Evolutionary conservation across 2,329 filamentous ascomycete genomes (phyloP), one percentile per base, ranked within the genome.

Genomic region (Xylariaceae sp.): DNA sequence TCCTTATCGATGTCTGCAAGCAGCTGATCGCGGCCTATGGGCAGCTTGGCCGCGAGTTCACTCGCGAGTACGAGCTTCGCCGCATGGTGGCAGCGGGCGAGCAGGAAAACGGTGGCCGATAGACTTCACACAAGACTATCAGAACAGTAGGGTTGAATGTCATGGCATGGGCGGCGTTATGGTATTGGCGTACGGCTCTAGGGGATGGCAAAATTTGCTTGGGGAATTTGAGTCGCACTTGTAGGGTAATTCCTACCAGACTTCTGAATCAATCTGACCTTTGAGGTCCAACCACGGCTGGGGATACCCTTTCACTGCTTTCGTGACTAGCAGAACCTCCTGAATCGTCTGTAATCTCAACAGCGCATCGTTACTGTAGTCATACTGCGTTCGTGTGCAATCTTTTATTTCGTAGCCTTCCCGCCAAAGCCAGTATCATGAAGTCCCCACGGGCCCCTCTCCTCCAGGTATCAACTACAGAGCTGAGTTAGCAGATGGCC

Each of bases 1-100:
- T 90, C 2, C 74, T 98, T 31, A 73, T 93, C 41, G 78, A 83
- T 38, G 83, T 85, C 32, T 95, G 87, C 69, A 81, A 86, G 64
- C 84, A 89, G 52, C 75, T 96, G 34, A 86, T 98, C 49, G 78
- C 81, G 44, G 84, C 94, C 51, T 78, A 95, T 41, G 84, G 84
- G 42, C 83, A 82, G 50, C 72, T 98, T 44, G 85, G 85, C 49
- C 81, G 87, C 50, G 88, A 94, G 61, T 95, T 97, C 64, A 95
- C 87, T 16, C 89, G 91, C 59, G 91, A 97, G 66, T 93, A 83
- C 68, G 88, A 94, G 66, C 69, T 95, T 55, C 83, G 88, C 57
- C 90, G 89, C 67, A 91, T 94, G 76, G 87, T 84, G 45, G 79
- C 79, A 34, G 80, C 78, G 17, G 78, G 78, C 38, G 78, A 83